Conservation (phyloP, 305 asterid genomes). For the Solanum hybrid region DNA sequence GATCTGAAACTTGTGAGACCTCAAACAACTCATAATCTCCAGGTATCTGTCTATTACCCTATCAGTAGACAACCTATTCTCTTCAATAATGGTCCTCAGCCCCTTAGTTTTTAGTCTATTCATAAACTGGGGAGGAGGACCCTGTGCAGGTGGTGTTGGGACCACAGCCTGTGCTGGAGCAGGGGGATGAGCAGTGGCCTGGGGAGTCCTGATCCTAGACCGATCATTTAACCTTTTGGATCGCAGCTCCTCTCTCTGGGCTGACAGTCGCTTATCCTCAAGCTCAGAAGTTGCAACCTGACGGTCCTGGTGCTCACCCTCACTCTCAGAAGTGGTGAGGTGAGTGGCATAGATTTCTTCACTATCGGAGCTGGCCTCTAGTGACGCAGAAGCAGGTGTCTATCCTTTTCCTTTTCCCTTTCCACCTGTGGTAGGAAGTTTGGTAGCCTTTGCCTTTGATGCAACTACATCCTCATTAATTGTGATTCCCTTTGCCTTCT, state of each 20-base stretch:
- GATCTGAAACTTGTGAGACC: not conserved
- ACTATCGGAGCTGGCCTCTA: not conserved
- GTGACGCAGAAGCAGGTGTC: not conserved
- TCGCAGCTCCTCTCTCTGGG: not conserved
- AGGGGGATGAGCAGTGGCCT: not conserved
- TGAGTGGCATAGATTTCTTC: not conserved
- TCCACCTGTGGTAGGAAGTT: not conserved
- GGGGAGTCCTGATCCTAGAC: not conserved
- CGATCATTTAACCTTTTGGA: not conserved
- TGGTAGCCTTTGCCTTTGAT: not conserved
- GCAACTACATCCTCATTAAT: not conserved
- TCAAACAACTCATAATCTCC: not conserved
- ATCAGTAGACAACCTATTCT: not conserved
- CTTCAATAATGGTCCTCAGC: not conserved
- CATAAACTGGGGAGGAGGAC: not conserved
- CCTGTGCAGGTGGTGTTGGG: not conserved
- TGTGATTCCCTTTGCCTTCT: not conserved
- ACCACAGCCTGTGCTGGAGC: not conserved
- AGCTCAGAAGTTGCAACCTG: not conserved
- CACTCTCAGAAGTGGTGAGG: not conserved
- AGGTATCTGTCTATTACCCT: not conserved
- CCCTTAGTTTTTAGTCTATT: not conserved
- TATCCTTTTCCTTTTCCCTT: not conserved
- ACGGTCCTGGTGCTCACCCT: not conserved
- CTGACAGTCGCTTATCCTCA: not conserved